Evolutionary conservation across 805 yeast species (phyloP).

Genomic region (Metahyphopichia silvanorum): DNA sequence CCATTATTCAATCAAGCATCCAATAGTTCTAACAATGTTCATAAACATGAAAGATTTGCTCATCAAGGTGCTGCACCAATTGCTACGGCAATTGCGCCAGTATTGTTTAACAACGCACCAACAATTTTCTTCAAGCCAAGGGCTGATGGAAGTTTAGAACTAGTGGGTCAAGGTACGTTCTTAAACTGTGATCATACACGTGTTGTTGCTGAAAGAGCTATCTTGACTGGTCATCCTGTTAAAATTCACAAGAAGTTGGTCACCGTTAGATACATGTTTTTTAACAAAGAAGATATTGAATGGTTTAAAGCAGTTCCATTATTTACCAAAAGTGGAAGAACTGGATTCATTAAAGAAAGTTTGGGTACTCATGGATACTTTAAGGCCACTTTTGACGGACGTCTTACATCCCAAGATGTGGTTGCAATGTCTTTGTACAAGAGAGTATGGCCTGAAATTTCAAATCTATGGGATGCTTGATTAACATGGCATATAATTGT

Average conservation of each 20-base stretch:
- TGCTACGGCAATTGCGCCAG: constrained; percentile 88
- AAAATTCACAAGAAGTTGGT: constrained; percentile 91
- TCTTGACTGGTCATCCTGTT: constrained; percentile 91
- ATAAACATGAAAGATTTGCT: constrained; percentile 78
- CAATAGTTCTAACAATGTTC: constrained; percentile 77
- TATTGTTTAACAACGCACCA: constrained; percentile 79
- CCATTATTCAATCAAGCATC: constrained; percentile 83
- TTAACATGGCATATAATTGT: too few species aligned
- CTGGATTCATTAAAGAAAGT: constrained; percentile 92
- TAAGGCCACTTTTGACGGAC: constrained; percentile 93
- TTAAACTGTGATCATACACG: constrained; percentile 82
- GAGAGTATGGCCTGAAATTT: constrained; percentile 82
- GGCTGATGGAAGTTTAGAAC: constrained; percentile 50
- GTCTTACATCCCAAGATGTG: constrained; percentile 85
- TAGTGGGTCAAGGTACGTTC: constrained; percentile 89
- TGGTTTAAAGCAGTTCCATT: constrained; percentile 90
- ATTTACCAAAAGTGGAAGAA: constrained; percentile 88
- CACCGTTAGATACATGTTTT: constrained; percentile 96
- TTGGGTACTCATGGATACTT: constrained; percentile 98
- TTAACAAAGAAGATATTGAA: constrained; percentile 82
- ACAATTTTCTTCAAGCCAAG: constrained; percentile 72
- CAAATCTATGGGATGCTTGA: constrained; percentile 35
- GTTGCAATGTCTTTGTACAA: constrained; percentile 92
- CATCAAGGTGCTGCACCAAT: constrained; percentile 68
- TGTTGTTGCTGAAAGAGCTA: constrained; percentile 80